Evolutionary conservation across 164 flowering plant species (phyloP).

Genomic region (Vitis rotundifolia): DNA sequence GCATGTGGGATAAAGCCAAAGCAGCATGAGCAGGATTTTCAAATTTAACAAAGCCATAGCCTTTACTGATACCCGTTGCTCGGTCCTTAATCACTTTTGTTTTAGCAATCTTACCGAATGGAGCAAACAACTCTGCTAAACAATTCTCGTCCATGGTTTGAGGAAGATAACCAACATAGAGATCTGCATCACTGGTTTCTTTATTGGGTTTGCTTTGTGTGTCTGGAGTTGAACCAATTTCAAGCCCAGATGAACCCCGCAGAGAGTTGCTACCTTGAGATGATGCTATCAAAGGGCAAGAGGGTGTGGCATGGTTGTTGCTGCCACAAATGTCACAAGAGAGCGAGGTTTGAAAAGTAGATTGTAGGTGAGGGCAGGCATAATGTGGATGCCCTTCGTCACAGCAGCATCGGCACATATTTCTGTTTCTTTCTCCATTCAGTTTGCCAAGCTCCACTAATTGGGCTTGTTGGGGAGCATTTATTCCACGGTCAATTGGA

Average conservation of each 20-base stretch:
- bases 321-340: slow-evolving; percentile 22
- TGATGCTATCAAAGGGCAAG: slow-evolving; percentile 15
- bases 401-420: slow-evolving; percentile 17
- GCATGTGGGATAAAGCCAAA: slow-evolving; percentile 30
- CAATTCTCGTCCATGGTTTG: slow-evolving; percentile 25
- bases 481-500: slow-evolving; percentile 26
- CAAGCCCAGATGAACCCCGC: slow-evolving; percentile 1
- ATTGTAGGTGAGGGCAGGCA: slow-evolving; percentile 20
- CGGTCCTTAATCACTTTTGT: slow-evolving; percentile 40
- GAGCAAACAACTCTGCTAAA: slow-evolving; percentile 36
- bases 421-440: slow-evolving; percentile 14
- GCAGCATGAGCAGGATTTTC: slow-evolving; percentile 29
- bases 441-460: slow-evolving; percentile 35
- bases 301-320: slow-evolving; percentile 16
- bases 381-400: slow-evolving; percentile 31
- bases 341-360: slow-evolving; percentile 6
- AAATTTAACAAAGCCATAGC: slow-evolving; percentile 50
- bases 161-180: slow-evolving; percentile 43
- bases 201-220: slow-evolving; percentile 15
- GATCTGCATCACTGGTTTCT: slow-evolving; percentile 21
- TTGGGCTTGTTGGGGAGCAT: slow-evolving; percentile 36
- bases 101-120: slow-evolving; percentile 34
- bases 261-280: slow-evolving; percentile 1
- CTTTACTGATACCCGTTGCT: slow-evolving; percentile 37
- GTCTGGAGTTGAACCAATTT: slow-evolving; percentile 15